phyloP scores from a whole-genome alignment of 495 filamentous ascomycete genomes.

The Penicillium herquei region DNA sequence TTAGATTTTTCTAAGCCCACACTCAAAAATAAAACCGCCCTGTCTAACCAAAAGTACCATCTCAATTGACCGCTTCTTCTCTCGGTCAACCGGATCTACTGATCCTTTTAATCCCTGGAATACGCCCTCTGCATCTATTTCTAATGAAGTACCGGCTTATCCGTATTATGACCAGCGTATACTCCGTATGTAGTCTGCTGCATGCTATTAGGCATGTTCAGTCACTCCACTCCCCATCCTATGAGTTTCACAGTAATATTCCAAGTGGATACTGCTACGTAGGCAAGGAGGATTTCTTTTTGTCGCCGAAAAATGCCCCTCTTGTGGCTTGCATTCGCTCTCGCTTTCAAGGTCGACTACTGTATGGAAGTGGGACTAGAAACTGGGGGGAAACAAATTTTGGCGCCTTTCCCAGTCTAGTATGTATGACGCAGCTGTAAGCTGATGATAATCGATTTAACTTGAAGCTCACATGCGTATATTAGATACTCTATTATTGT shows the following conservation, averaged over 20 bases:
- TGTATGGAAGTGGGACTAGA: neutral
- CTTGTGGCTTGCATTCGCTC: neutral
- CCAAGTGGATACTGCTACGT: neutral
- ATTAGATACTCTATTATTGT: no score
- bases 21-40: no score
- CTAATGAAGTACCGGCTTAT: no score
- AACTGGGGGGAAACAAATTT: neutral
- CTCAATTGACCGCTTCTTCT: neutral
- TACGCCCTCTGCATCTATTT: no score
- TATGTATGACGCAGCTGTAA: no score
- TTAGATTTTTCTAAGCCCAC: no score
- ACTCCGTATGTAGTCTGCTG: neutral
- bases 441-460: no score
- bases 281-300: neutral
- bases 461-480: no score
- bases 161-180: no score
- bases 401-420: neutral
- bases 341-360: neutral
- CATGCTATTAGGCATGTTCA: neutral
- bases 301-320: constrained; percentile 10
- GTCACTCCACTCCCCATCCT: neutral
- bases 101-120: no score
- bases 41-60: neutral
- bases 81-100: no score
- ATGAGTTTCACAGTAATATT: neutral